phyloP scores from a whole-genome alignment of 2,329 filamentous ascomycete genomes.

The Albophoma yamanashiensis region DNA sequence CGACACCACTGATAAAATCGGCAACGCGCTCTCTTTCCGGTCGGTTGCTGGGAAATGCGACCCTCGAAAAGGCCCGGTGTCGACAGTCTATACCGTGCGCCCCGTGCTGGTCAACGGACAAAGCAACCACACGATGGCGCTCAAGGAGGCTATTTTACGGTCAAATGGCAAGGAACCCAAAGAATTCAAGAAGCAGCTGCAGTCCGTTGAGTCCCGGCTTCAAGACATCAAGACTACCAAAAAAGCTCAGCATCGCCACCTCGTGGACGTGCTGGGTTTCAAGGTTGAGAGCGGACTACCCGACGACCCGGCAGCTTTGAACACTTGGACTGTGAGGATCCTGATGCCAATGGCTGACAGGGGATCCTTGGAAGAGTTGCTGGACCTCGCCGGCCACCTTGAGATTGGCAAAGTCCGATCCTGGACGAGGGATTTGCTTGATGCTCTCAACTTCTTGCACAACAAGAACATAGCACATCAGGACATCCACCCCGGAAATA shows the following conservation, averaged over 20 bases:
- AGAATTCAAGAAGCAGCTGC: conserved; percentile 65
- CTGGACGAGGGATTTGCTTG: conserved; percentile 86
- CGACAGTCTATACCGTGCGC: conserved; percentile 61
- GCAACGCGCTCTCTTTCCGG: conserved; percentile 56
- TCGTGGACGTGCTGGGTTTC: conserved; percentile 74
- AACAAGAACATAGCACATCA: conserved; percentile 76
- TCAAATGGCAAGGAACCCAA: conserved; percentile 46
- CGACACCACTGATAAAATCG: conserved; percentile 49
- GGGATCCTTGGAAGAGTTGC: conserved; percentile 69
- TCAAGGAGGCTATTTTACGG: conserved; percentile 60
- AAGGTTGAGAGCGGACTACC: conserved; percentile 53
- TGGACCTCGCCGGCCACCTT: conserved; percentile 68
- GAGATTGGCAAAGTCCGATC: conserved; percentile 67
- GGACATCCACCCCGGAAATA: conserved; percentile 68
- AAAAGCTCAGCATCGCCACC: conserved; percentile 61
- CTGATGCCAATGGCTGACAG: conserved; percentile 70
- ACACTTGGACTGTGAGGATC: conserved; percentile 62
- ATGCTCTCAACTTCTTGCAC: conserved; percentile 81
- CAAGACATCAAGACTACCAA: conserved; percentile 66
- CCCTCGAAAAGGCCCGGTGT: conserved; percentile 54
- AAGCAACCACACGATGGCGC: conserved; percentile 52
- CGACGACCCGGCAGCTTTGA: conserved; percentile 22
- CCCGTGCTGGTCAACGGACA: conserved; percentile 49
- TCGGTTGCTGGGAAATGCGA: conserved; percentile 60
- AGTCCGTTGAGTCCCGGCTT: conserved; percentile 65